Percentiles rank a stretch among this genome's conserved stretches.
phyloP scores from a whole-genome alignment of 2,329 filamentous ascomycete genomes.

The Helicocarpus griseus region DNA sequence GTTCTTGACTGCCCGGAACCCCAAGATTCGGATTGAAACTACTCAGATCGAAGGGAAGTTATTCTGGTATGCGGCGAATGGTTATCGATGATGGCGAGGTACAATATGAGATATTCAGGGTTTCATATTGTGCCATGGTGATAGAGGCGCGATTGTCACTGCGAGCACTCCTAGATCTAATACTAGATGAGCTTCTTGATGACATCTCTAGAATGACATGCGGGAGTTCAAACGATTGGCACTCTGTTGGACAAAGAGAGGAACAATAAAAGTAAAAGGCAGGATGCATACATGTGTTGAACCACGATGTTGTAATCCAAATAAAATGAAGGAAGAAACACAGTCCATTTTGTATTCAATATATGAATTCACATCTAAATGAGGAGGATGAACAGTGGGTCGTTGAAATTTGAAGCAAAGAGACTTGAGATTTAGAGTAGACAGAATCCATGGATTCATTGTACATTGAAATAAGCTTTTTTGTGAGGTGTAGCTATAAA shows the following conservation, averaged over 20 bases:
- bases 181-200: constrained; percentile 31
- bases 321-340: background rate
- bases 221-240: background rate
- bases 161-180: constrained; percentile 16
- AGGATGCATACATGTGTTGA: constrained; percentile 1
- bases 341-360: background rate
- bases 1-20: background rate
- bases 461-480: background rate
- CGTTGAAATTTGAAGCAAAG: background rate
- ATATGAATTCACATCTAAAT: background rate
- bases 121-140: constrained; percentile 6
- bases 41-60: constrained; percentile 4
- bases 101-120: constrained; percentile 6
- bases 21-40: constrained; percentile 2
- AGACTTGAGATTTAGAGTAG: background rate
- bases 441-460: background rate
- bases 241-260: background rate
- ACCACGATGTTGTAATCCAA: background rate
- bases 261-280: background rate
- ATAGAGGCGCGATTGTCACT: constrained; percentile 4
- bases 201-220: background rate
- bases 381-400: background rate
- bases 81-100: too few relatives aligned
- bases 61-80: constrained; percentile 5
- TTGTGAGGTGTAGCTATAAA: background rate